Evolutionary conservation across 2,329 filamentous ascomycete species (phyloP).

Genomic region (Rosellinia necatrix): DNA sequence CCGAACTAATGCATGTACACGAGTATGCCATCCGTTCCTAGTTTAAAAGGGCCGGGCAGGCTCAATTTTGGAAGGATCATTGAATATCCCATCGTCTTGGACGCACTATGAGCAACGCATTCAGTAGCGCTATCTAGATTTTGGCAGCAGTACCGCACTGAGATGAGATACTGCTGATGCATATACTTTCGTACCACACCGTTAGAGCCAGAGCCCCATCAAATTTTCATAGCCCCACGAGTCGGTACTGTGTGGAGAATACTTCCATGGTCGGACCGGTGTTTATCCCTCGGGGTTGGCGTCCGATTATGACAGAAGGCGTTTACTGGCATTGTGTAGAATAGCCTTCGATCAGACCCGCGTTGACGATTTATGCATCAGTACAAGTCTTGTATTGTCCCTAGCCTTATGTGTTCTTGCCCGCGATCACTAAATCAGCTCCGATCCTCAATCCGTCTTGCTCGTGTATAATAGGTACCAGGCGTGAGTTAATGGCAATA

Average conservation of each 20-base stretch:
- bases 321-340: constrained; percentile 27
- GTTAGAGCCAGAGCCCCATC: constrained; percentile 7
- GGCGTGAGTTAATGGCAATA: too few relatives aligned
- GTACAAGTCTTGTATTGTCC: too few relatives aligned
- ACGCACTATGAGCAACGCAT: constrained; percentile 16
- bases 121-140: constrained; percentile 20
- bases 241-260: background rate
- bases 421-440: too few relatives aligned
- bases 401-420: too few relatives aligned
- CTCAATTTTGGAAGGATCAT: constrained; percentile 36
- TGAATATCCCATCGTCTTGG: constrained; percentile 35
- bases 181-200: constrained; percentile 16
- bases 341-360: constrained; percentile 17
- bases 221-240: background rate
- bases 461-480: too few relatives aligned
- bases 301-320: constrained; percentile 8
- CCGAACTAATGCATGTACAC: constrained; percentile 22
- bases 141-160: constrained; percentile 12
- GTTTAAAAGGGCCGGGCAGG: background rate
- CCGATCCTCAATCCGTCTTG: too few relatives aligned
- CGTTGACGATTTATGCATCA: constrained; percentile 25
- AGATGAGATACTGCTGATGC: constrained; percentile 11
- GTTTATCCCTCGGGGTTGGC: constrained; percentile 1
- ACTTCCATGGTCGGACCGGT: constrained; percentile 1
- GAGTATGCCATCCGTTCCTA: constrained; percentile 1